Evolutionary conservation across 768 basidiomycete genomes (phyloP), one percentile per base, ranked within the genome.

Genomic region (Macrocybe gigantea): DNA sequence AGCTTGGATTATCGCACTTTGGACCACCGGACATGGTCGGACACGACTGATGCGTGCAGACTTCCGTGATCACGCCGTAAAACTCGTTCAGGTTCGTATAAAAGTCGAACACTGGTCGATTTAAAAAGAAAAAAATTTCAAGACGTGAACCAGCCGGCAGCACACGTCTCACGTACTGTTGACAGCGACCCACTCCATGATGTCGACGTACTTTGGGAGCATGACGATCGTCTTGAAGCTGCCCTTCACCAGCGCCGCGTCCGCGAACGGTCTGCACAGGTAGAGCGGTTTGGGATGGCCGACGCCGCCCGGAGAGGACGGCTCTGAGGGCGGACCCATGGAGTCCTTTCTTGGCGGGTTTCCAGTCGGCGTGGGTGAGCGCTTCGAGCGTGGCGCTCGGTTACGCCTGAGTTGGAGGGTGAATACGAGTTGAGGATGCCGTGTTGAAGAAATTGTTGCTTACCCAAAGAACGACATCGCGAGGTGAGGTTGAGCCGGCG

Each of bases 171-270:
- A 77, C 85, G 61, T 57, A 95, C 93, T 80, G 59, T 95, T 95
- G 38, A 93, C 87, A 8, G 93, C 93, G 30, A 95, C 93, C 93
- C 93, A 96, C 62, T 96, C 93, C 78, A 92, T 94, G 49, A 91
- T 84, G 61, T 95, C 92, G 30, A 90, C 86, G 57, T 94, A 96
- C 64, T 95, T 96, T 6, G 95, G 95, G 46, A 93, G 77, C 68
- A 93, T 88, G 49, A 97, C 93, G 58, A 98, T 97, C 3, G 93
- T 96, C 72, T 95, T 97, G 74, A 96, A 97, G 67, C 93, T 96
- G 15, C 95, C 95, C 65, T 95, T 97, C 50, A 98, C 94, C 38
- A 98, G 77, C 0, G 95, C 92, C 1, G 93, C 87, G 57, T 95
- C 93, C 47, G 88, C 91, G 64, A 98, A 98, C 3, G 94, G 94